Conservation (phyloP, 176 grass and related monocot species). For the Pontederia crassipes region DNA sequence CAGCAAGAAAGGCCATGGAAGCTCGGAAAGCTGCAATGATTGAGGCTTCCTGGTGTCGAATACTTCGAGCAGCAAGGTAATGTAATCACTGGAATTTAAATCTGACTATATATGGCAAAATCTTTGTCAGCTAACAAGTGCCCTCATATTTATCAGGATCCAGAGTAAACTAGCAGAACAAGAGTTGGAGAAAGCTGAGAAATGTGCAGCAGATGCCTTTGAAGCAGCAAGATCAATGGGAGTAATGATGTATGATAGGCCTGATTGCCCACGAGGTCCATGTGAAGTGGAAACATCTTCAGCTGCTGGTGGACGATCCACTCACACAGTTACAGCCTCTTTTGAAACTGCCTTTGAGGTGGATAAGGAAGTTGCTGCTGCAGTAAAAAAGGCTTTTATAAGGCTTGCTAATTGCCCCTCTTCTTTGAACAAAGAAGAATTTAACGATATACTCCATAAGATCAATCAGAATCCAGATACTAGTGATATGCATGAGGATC, state of each 20-base stretch:
- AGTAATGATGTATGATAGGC: conserved; percentile 95
- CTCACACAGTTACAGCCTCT: conserved; percentile 59
- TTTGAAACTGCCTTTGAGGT: conserved; percentile 94
- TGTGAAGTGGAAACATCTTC: conserved; percentile 48
- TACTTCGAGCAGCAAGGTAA: conserved; percentile 91
- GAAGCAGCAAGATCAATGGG: conserved; percentile 70
- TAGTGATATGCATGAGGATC: conserved; percentile 15
- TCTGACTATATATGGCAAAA: neutral
- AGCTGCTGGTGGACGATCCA: conserved; percentile 46
- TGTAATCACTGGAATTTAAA: conserved; percentile 10
- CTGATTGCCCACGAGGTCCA: conserved; percentile 49
- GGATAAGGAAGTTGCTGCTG: conserved; percentile 72
- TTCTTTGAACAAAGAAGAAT: conserved; percentile 57
- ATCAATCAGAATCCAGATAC: conserved; percentile 81
- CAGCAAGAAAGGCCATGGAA: conserved; percentile 64
- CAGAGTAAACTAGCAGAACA: conserved; percentile 49
- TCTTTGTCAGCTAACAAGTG: neutral
- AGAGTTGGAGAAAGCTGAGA: conserved; percentile 46
- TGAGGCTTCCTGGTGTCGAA: conserved; percentile 90
- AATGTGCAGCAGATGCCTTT: conserved; percentile 55
- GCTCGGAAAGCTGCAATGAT: conserved; percentile 86
- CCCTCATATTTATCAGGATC: conserved; percentile 36
- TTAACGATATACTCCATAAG: conserved; percentile 54
- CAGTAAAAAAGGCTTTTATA: conserved; percentile 77
- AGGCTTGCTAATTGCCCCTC: conserved; percentile 40